These are phyloP conservation scores for Cercospora zeina DNA, from an alignment of 2,329 filamentous ascomycete genomes.

Conservation along the genomic window DNA sequence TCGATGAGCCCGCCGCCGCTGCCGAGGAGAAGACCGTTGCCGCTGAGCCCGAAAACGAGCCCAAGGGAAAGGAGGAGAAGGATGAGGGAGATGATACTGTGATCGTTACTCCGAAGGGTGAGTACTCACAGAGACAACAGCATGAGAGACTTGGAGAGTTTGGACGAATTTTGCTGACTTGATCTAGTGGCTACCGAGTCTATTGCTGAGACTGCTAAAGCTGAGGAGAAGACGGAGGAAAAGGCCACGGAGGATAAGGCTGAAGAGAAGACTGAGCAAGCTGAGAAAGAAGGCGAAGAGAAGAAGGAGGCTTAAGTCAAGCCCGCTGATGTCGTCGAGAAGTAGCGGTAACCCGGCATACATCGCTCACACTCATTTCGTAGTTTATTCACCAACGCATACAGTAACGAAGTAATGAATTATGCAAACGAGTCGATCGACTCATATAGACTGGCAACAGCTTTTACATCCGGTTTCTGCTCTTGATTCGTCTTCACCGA, in stretches of 20 bases:
- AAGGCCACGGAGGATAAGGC: background rate
- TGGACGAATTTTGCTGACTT: background rate
- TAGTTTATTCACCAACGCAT: background rate
- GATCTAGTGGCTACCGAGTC: background rate
- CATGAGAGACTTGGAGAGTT: background rate
- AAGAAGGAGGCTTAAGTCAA: too few relatives aligned
- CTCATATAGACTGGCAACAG: too few relatives aligned
- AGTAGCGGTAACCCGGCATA: background rate
- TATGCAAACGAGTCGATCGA: background rate
- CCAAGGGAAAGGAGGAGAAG: slow-evolving; percentile 12
- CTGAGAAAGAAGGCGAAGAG: background rate
- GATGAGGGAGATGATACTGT: slow-evolving; percentile 18
- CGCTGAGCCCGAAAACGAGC: slow-evolving; percentile 7
- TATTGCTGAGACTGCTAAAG: background rate
- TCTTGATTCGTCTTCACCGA: too few relatives aligned
- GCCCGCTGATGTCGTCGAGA: background rate
- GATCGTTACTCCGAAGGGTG: slow-evolving; percentile 11
- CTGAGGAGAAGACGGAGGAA: background rate
- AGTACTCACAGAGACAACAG: background rate
- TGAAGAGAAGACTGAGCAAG: background rate
- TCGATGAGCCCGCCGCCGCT: slow-evolving; percentile 5
- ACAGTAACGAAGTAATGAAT: background rate
- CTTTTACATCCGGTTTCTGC: too few relatives aligned
- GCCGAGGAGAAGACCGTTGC: slow-evolving; percentile 6
- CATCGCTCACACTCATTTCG: background rate